Base-by-base conservation (phyloP, 495 filamentous ascomycete genomes). In the Neurospora sp. region DNA sequence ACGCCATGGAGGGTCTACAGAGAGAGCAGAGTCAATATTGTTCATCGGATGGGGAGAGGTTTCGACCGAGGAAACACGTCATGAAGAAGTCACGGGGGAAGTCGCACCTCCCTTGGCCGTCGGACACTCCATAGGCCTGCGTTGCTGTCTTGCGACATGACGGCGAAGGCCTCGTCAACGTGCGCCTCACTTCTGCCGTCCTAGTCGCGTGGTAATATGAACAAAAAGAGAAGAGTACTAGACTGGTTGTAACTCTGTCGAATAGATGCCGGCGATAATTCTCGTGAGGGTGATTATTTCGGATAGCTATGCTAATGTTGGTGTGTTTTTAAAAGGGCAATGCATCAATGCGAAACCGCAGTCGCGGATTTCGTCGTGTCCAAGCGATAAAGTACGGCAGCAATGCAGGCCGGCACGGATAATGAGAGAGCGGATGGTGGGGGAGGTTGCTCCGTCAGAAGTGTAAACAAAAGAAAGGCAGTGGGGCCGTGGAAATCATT, bases 1-100 rank as follows among this genome's bases (percentile, higher is more conserved):
- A 94, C 87, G 76, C 88, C 87, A 74, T 89, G 93, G 53, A 96
- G 88, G 38, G 93, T 94, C 93, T 96, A 80, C 48, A 48, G 40
- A 75, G 74, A n/a, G 27, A 27, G 41, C 20, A 72, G 11, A 31
- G 68, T 40, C 40, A 46, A 48, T 31, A 73, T 16, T 53, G 38
- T 66, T 39, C 35, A 40, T 48, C 44, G 46, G 53, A 35, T 8
- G 53, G 53, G 53, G 53, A 66, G 53, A 18, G 14, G 27, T 35
- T 10, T 66, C 53, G 27, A 66, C 14, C 12, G 53, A 18, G 27
- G 14, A 35, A 35, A 66, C 53, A 66, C 27, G 53, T 68, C 18
- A 10, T 35, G 27, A 66, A 35, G 53, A 35, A 35, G 53, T 66
- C 53, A 40, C 38, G 72, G 27, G 71, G 66, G 48, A 40, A 68